Conservation (phyloP, 306 rosid genomes). For the Betula pendula region DNA sequence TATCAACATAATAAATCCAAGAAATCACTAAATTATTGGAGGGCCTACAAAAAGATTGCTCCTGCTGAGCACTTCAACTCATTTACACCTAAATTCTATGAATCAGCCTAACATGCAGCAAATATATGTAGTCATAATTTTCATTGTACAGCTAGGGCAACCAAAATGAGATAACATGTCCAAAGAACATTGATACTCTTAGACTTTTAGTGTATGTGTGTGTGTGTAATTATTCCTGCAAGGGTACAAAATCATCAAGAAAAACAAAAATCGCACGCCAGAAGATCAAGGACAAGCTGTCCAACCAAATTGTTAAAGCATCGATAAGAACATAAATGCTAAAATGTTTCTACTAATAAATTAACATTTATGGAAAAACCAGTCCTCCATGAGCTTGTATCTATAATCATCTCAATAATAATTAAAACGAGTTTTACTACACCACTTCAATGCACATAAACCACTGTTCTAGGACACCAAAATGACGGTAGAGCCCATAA, state of each 20-base stretch:
- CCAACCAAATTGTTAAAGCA: neutral
- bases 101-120: neutral
- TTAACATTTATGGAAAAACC: neutral
- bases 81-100: neutral
- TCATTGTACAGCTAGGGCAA: neutral
- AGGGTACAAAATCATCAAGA: neutral
- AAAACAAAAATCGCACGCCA: neutral
- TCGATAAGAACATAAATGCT: neutral
- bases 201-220: neutral
- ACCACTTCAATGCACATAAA: neutral
- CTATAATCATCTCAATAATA: neutral
- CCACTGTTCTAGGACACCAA: neutral
- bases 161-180: neutral
- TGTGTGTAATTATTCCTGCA: neutral
- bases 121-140: neutral
- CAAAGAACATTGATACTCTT: neutral
- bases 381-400: neutral
- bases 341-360: neutral
- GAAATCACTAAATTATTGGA: neutral
- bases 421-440: neutral
- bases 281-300: neutral
- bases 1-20: neutral
- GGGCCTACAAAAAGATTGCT: neutral
- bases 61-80: neutral
- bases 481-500: neutral